Conservation (phyloP, 2,329 filamentous ascomycete species). For the Curvularia verruculosa region DNA sequence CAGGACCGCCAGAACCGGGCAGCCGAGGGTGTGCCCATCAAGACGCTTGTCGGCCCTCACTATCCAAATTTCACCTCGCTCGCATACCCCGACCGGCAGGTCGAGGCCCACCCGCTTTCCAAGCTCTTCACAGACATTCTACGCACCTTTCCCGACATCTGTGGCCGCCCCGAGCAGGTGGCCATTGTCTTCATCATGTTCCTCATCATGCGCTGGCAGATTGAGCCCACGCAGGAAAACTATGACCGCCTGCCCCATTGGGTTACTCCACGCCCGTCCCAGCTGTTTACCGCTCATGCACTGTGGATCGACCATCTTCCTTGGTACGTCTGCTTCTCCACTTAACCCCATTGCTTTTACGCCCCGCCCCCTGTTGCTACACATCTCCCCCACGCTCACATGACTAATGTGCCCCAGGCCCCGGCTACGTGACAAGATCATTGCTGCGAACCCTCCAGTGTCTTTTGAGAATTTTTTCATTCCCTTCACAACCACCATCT, state of each 20-base stretch:
- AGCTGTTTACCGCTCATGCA: constrained; percentile 72
- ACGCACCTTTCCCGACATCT: constrained; percentile 80
- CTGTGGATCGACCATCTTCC: constrained; percentile 84
- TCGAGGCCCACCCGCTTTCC: constrained; percentile 75
- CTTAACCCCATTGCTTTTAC: background rate
- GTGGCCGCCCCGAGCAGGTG: constrained; percentile 78
- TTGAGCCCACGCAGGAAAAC: constrained; percentile 78
- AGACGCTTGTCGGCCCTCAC: constrained; percentile 73
- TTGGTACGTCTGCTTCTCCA: constrained; percentile 55
- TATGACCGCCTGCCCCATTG: constrained; percentile 78
- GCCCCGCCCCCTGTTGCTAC: background rate
- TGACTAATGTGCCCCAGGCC: constrained; percentile 55
- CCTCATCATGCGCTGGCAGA: constrained; percentile 80
- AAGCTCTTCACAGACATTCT: constrained; percentile 87
- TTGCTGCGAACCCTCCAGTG: constrained; percentile 61
- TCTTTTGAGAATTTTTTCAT: constrained; percentile 83
- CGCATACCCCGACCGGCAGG: constrained; percentile 70
- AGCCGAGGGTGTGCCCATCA: constrained; percentile 66
- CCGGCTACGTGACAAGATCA: constrained; percentile 71
- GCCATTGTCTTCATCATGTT: constrained; percentile 88
- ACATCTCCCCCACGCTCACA: background rate
- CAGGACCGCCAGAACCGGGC: constrained; percentile 70
- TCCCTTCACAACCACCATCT: constrained; percentile 76
- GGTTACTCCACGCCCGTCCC: constrained; percentile 68
- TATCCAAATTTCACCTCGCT: constrained; percentile 82